Conservation (phyloP, 768 basidiomycete species). For the Suillus paluster region DNA sequence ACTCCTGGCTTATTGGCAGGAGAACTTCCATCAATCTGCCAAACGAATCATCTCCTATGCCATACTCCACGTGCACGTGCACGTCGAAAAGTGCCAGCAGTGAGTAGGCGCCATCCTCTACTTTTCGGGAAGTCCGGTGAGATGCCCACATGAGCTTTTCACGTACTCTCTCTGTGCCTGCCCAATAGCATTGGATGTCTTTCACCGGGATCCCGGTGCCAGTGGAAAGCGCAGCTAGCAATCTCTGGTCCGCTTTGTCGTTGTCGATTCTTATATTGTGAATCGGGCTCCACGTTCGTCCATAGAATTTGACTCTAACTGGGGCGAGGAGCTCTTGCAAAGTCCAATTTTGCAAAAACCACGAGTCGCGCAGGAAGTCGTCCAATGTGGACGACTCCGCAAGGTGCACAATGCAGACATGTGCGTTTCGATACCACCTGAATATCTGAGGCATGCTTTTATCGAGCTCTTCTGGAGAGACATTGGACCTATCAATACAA, state of each 20-base stretch:
- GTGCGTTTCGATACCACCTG: conserved; percentile 25
- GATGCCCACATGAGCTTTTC: conserved; percentile 25
- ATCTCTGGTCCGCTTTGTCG: conserved; percentile 25
- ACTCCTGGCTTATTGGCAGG: conserved; percentile 20
- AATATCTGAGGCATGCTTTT: conserved; percentile 9
- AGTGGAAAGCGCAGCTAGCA: conserved; percentile 17
- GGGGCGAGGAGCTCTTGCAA: conserved; percentile 25
- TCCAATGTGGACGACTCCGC: neutral
- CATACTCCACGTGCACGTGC: conserved; percentile 16
- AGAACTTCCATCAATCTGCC: conserved; percentile 21
- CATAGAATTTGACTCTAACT: conserved; percentile 26
- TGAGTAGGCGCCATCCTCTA: conserved; percentile 24
- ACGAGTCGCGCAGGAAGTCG: conserved; percentile 14
- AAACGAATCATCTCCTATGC: conserved; percentile 21
- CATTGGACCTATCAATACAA: conserved; percentile 15
- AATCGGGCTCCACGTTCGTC: conserved; percentile 19
- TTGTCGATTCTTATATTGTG: conserved; percentile 22
- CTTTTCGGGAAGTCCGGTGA: conserved; percentile 10
- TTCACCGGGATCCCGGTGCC: conserved; percentile 16
- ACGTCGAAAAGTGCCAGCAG: conserved; percentile 23
- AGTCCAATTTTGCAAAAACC: conserved; percentile 17
- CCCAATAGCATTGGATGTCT: conserved; percentile 24
- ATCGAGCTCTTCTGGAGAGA: neutral
- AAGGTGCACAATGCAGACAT: conserved; percentile 25
- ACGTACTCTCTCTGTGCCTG: conserved; percentile 22